phyloP scores from a whole-genome alignment of 2,329 filamentous ascomycete species.

The Gnomoniopsis smithogilvyi region DNA sequence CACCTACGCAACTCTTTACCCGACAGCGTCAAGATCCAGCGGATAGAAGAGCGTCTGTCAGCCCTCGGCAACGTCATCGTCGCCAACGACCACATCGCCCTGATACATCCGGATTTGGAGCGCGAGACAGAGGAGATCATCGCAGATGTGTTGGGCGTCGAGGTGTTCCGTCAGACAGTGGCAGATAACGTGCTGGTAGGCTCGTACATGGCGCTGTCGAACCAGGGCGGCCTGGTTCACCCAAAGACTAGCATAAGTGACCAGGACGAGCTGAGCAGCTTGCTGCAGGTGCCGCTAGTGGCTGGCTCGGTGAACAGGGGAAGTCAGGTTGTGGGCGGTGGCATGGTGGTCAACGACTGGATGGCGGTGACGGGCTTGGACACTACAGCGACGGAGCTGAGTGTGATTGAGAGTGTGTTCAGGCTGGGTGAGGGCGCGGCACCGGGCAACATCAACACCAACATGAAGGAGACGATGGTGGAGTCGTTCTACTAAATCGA shows the following conservation, averaged over 20 bases:
- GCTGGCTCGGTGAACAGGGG: constrained; percentile 93
- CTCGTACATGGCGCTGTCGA: constrained; percentile 93
- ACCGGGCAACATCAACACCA: constrained; percentile 74
- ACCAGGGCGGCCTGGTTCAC: constrained; percentile 95
- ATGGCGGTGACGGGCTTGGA: constrained; percentile 90
- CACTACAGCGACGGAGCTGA: constrained; percentile 95
- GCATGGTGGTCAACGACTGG: constrained; percentile 98
- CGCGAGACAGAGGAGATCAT: constrained; percentile 98
- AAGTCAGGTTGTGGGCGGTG: constrained; percentile 90
- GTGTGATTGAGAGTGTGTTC: constrained; percentile 95
- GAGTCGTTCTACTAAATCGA: constrained; percentile 87
- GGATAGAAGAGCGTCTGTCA: constrained; percentile 94
- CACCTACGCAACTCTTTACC: constrained; percentile 94
- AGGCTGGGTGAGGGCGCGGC: constrained; percentile 83
- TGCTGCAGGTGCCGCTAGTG: constrained; percentile 93
- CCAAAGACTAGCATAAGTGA: constrained; percentile 97
- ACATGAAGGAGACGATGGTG: constrained; percentile 96
- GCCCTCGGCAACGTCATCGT: constrained; percentile 97
- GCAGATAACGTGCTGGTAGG: constrained; percentile 96
- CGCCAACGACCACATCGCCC: constrained; percentile 92
- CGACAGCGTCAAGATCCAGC: constrained; percentile 87
- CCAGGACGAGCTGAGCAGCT: constrained; percentile 90
- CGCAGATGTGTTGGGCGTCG: constrained; percentile 85
- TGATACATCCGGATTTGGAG: constrained; percentile 94
- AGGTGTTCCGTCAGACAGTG: constrained; percentile 91